Evolutionary conservation across 306 rosid species (phyloP).

Genomic region (Elaeagnus macrophylla): DNA sequence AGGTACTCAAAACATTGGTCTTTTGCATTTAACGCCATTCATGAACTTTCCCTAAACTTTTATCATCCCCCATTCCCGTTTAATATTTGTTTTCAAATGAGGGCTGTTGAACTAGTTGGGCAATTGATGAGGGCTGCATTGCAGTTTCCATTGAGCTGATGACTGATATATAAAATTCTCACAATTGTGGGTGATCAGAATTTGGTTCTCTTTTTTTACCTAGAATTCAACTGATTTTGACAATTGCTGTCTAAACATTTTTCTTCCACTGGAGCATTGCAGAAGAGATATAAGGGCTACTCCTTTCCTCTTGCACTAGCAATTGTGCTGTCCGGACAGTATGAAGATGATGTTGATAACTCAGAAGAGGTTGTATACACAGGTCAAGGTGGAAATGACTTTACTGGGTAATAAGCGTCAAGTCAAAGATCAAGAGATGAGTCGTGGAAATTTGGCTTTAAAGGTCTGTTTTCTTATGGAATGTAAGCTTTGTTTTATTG

Average conservation of each 20-base stretch:
- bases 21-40: no score
- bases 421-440: conserved; percentile 27
- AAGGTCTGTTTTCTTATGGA: conserved; percentile 23
- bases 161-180: no score
- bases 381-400: conserved; percentile 35
- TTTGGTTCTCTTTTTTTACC: no score
- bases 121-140: no score
- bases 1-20: no score
- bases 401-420: conserved; percentile 35
- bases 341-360: conserved; percentile 28
- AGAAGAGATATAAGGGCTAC: conserved; percentile 12
- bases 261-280: neutral
- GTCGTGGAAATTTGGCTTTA: conserved; percentile 30
- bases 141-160: no score
- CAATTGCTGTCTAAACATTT: neutral
- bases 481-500: no score
- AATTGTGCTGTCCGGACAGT: conserved; percentile 24
- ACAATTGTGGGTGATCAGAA: no score
- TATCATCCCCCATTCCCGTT: no score
- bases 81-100: no score
- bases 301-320: conserved; percentile 23
- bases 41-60: no score
- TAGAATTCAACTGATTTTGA: neutral
- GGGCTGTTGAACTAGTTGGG: no score
- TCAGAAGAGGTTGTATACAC: conserved; percentile 30